Evolutionary conservation across 306 rosid genomes (phyloP).

Genomic region (Argentina anserina): DNA sequence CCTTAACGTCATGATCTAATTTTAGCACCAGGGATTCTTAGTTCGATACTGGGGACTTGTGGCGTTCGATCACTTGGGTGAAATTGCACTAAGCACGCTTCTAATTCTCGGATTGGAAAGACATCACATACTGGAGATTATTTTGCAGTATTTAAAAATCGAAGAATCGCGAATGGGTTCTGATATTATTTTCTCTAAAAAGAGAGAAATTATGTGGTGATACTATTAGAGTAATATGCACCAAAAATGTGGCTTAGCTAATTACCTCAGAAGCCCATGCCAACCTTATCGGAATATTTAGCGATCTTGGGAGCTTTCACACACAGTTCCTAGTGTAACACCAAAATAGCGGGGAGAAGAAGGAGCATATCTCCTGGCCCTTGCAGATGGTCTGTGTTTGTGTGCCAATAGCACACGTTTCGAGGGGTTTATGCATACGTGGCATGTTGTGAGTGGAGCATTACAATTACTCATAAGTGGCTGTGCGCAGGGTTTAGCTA

Average conservation of each 20-base stretch:
- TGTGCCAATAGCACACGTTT: not conserved
- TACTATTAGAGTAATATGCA: not conserved
- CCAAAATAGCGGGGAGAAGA: not conserved
- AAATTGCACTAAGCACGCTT: not conserved
- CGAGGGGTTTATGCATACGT: slow-evolving; percentile 15
- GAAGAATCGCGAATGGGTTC: not conserved
- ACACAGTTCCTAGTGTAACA: not conserved
- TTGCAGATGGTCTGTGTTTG: not conserved
- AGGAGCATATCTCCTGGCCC: not conserved
- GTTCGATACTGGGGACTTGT: too few relatives aligned
- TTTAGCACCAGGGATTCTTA: not conserved
- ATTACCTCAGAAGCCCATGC: not conserved
- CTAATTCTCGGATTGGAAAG: too few relatives aligned
- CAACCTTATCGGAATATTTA: not conserved
- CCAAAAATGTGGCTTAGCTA: not conserved
- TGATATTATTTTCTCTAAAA: not conserved
- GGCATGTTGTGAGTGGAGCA: slow-evolving; percentile 12
- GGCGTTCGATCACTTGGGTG: not conserved
- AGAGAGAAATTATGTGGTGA: not conserved
- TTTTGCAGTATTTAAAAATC: too few relatives aligned
- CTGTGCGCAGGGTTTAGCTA: slow-evolving; percentile 2
- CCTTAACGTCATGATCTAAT: not conserved
- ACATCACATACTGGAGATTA: too few relatives aligned
- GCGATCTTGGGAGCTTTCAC: not conserved
- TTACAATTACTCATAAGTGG: slow-evolving; percentile 16